Percentiles rank a stretch among this genome's conserved stretches.
Conservation (phyloP, 2,329 filamentous ascomycete species). For the Paecilomyces dactylethromorphus region DNA sequence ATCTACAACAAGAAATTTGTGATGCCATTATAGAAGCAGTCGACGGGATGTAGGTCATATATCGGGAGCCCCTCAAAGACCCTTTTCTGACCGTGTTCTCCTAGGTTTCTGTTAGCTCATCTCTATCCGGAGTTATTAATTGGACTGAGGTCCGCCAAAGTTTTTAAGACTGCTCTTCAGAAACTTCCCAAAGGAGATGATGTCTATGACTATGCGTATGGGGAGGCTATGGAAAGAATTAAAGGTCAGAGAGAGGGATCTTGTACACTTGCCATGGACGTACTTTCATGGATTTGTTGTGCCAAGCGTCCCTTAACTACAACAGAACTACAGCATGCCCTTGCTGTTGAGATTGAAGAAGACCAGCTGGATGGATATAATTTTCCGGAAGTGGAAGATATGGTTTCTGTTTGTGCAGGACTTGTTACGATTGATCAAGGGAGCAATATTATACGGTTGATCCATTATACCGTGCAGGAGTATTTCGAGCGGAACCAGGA, state of each 20-base stretch:
- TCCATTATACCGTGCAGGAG: constrained; percentile 43
- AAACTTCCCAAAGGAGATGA: constrained; percentile 21
- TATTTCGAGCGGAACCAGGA: constrained; percentile 35
- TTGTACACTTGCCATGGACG: constrained; percentile 29
- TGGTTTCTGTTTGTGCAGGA: constrained; percentile 14
- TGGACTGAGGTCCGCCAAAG: constrained; percentile 15
- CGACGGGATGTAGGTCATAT: constrained; percentile 27
- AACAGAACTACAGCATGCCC: constrained; percentile 36
- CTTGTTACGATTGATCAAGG: constrained; percentile 13
- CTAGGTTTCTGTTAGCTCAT: constrained; percentile 21
- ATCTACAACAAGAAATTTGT: constrained; percentile 16
- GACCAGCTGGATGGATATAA: constrained; percentile 18
- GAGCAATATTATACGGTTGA: constrained; percentile 12
- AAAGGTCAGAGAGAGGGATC: constrained; percentile 26
- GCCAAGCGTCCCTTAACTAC: constrained; percentile 27
- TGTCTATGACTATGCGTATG: constrained; percentile 36
- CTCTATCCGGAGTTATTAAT: constrained; percentile 16
- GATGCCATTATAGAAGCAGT: constrained; percentile 14
- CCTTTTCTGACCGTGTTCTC: not conserved
- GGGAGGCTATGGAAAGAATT: constrained; percentile 38
- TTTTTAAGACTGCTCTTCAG: constrained; percentile 24
- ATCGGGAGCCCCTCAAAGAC: not conserved
- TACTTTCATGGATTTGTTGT: constrained; percentile 37
- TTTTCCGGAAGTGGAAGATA: constrained; percentile 6
- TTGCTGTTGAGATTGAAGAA: constrained; percentile 23